A percentile compares a stretch with the other conserved stretches of the same genome.
These are phyloP conservation scores for Aschersonia sp. DNA, from an alignment of 2,329 filamentous ascomycete species.

Conservation along the genomic window DNA sequence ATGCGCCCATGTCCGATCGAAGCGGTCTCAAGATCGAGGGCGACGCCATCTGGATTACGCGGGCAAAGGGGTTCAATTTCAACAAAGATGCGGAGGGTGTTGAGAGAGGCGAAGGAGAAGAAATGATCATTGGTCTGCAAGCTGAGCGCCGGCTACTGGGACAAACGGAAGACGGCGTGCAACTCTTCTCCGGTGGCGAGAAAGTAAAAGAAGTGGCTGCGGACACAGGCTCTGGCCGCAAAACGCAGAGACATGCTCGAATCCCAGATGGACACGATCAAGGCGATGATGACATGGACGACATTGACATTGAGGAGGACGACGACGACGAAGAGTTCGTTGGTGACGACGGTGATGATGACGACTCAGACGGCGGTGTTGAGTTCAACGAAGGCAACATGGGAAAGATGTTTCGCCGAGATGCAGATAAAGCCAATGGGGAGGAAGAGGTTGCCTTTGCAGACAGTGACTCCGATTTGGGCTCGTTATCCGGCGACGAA, in stretches of 20 bases:
- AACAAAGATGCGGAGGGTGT: constrained; percentile 48
- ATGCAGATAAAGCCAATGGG: constrained; percentile 32
- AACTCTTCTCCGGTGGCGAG: constrained; percentile 69
- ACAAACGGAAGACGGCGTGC: constrained; percentile 66
- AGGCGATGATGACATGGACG: constrained; percentile 29
- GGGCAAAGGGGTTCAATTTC: constrained; percentile 62
- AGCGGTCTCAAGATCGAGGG: constrained; percentile 93
- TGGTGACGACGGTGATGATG: constrained; percentile 34
- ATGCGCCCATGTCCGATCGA: constrained; percentile 96
- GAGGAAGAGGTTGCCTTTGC: constrained; percentile 77
- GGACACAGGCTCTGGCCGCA: constrained; percentile 43
- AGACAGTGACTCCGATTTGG: constrained; percentile 92
- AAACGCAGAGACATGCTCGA: constrained; percentile 41
- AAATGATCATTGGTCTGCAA: constrained; percentile 83
- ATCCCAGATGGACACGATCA: constrained; percentile 46
- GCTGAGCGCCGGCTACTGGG: constrained; percentile 69
- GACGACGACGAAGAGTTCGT: constrained; percentile 30
- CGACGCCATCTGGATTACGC: constrained; percentile 81
- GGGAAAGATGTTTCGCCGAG: constrained; percentile 44
- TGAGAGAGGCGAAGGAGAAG: constrained; percentile 84
- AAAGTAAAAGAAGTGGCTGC: constrained; percentile 43
- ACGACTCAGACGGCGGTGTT: constrained; percentile 34
- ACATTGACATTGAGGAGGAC: constrained; percentile 15
- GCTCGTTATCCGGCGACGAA: constrained; percentile 55
- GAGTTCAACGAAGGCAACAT: constrained; percentile 46